A percentile compares a stretch with the other conserved stretches of the same genome.
Conservation (phyloP, 306 rosid genomes). For the Leucaena leucocephala region DNA sequence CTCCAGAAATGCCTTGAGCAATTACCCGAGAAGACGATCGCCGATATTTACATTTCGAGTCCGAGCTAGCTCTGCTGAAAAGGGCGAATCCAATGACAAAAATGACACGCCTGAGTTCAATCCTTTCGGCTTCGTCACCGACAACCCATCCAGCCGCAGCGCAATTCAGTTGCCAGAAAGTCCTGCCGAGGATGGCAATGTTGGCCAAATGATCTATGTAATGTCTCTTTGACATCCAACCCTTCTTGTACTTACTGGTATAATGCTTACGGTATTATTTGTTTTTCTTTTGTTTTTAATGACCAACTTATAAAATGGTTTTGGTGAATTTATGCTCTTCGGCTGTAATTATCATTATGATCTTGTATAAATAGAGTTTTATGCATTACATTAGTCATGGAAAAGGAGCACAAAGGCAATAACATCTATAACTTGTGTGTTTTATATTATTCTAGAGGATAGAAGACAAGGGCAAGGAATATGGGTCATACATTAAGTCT, state of each 20-base stretch:
- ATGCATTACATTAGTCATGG: too few species aligned
- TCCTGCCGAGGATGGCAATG: constrained; percentile 97
- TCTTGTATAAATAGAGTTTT: neutral
- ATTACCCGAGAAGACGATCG: constrained; percentile 29
- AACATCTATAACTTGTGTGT: too few species aligned
- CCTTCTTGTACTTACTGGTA: neutral
- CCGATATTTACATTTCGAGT: constrained; percentile 37
- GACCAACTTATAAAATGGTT: neutral
- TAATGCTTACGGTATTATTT: neutral
- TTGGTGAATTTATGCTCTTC: neutral
- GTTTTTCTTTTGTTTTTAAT: neutral
- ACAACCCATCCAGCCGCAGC: constrained; percentile 86
- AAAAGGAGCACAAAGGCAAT: too few species aligned
- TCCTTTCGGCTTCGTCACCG: constrained; percentile 97
- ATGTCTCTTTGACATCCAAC: constrained; percentile 3
- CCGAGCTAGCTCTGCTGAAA: constrained; percentile 62
- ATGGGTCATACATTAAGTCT: too few species aligned
- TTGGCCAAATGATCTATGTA: constrained; percentile 94
- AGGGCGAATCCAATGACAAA: constrained; percentile 44
- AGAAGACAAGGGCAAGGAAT: too few species aligned
- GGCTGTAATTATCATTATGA: neutral
- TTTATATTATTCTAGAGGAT: too few species aligned
- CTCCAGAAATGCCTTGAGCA: neutral
- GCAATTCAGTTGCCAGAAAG: constrained; percentile 81
- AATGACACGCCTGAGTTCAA: constrained; percentile 61